Conservation (phyloP, 805 yeast species). For the Saturnispora diversa region DNA sequence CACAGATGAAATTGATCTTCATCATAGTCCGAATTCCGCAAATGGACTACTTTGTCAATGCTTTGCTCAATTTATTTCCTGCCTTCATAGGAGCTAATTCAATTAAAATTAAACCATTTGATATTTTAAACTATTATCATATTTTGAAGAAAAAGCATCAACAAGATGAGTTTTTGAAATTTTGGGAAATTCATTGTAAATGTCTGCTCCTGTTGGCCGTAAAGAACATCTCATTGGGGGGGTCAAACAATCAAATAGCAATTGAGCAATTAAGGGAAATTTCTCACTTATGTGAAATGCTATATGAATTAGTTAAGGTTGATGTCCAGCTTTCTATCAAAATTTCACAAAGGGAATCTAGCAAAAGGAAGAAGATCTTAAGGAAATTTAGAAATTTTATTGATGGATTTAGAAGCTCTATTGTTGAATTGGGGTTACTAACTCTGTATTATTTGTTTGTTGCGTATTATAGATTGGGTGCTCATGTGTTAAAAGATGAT, state of each 20-base stretch:
- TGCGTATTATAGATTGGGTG: not conserved
- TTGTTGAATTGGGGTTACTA: slow-evolving; percentile 2
- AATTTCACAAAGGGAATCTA: not conserved
- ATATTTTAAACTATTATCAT: not conserved
- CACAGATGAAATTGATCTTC: slow-evolving; percentile 1
- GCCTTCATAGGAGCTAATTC: no score
- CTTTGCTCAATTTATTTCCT: slow-evolving; percentile 1
- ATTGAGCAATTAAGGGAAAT: not conserved
- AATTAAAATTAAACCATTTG: no score
- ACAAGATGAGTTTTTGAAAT: slow-evolving; percentile 1
- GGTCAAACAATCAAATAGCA: not conserved
- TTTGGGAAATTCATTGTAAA: slow-evolving; percentile 2
- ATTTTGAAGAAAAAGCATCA: not conserved
- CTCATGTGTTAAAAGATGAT: not conserved
- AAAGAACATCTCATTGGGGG: not conserved
- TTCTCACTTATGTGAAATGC: not conserved
- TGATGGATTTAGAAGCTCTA: not conserved
- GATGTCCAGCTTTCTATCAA: not conserved
- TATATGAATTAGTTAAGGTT: slow-evolving; percentile 5
- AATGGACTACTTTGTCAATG: not conserved
- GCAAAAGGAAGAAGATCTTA: not conserved
- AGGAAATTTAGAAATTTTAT: slow-evolving; percentile 1
- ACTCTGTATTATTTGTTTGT: slow-evolving; percentile 2
- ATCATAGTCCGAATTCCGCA: slow-evolving; percentile 1
- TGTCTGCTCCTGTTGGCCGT: not conserved